These are phyloP conservation scores for Filobasidium floriforme DNA, from an alignment of 768 basidiomycete species.

Conservation along the genomic window DNA sequence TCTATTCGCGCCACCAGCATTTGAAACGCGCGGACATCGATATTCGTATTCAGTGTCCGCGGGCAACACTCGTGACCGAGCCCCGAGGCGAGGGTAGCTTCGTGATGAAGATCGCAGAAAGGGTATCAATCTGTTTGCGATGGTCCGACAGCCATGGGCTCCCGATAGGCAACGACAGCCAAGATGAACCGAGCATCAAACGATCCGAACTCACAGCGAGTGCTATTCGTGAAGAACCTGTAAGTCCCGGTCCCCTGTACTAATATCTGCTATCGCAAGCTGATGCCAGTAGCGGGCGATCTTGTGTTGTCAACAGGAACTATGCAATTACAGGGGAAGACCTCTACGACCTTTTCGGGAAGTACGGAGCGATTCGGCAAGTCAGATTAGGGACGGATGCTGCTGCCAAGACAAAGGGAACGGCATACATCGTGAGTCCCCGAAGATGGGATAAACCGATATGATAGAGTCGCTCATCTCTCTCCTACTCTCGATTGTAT, in stretches of 20 bases:
- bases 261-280: too few species aligned
- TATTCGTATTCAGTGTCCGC: too few species aligned
- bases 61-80: too few species aligned
- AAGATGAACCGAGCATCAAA: slow-evolving; percentile 29
- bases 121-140: too few species aligned
- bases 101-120: too few species aligned
- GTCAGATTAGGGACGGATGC: slow-evolving; percentile 72
- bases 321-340: slow-evolving; percentile 61
- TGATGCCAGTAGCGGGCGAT: neutral
- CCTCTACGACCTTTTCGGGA: slow-evolving; percentile 92
- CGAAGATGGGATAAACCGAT: neutral
- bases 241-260: too few species aligned
- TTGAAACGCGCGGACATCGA: too few species aligned
- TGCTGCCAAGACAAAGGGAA: slow-evolving; percentile 84
- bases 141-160: too few species aligned
- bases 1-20: too few species aligned
- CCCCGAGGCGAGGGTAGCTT: too few species aligned
- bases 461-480: neutral
- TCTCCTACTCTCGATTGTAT: neutral
- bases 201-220: slow-evolving; percentile 39
- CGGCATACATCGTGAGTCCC: slow-evolving; percentile 87
- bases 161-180: too few species aligned
- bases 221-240: slow-evolving; percentile 44
- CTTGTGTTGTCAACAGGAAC: slow-evolving; percentile 27
- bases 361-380: slow-evolving; percentile 93